phyloP scores from a whole-genome alignment of 2,329 filamentous ascomycete species.

The Didymella sp. region DNA sequence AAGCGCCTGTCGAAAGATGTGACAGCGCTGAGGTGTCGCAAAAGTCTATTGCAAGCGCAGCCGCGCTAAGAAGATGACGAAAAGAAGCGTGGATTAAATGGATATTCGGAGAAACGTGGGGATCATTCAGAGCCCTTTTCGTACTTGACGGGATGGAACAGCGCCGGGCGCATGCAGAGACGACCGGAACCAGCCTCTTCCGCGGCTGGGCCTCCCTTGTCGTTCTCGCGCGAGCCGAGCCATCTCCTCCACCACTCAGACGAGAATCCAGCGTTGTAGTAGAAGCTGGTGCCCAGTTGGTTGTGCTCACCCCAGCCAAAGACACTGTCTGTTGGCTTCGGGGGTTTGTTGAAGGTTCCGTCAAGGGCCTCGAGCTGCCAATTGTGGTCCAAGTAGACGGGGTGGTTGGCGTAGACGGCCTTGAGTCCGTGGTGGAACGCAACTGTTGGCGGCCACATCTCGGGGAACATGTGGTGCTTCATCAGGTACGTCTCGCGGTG shows the following conservation, averaged over 20 bases:
- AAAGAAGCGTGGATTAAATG: slow-evolving; percentile 35
- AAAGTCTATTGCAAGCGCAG: slow-evolving; percentile 36
- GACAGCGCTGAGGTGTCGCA: slow-evolving; percentile 25
- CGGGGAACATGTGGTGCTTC: slow-evolving; percentile 75
- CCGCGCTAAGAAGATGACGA: slow-evolving; percentile 28
- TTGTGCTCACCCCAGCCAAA: slow-evolving; percentile 62
- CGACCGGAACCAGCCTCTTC: slow-evolving; percentile 56
- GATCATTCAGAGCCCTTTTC: slow-evolving; percentile 51
- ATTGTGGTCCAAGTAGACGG: slow-evolving; percentile 78
- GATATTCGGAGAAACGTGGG: slow-evolving; percentile 23
- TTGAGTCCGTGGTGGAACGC: slow-evolving; percentile 80
- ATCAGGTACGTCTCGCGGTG: slow-evolving; percentile 76
- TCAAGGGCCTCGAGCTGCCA: slow-evolving; percentile 63
- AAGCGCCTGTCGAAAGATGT: slow-evolving; percentile 19
- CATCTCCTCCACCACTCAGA: slow-evolving; percentile 58
- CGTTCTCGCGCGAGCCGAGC: slow-evolving; percentile 58
- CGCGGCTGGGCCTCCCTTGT: slow-evolving; percentile 49
- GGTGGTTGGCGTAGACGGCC: slow-evolving; percentile 78
- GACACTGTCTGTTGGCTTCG: slow-evolving; percentile 54
- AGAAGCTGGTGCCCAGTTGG: slow-evolving; percentile 58
- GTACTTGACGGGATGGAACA: slow-evolving; percentile 59
- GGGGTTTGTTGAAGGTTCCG: slow-evolving; percentile 58
- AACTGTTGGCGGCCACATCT: slow-evolving; percentile 79
- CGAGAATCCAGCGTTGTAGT: slow-evolving; percentile 59
- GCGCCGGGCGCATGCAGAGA: slow-evolving; percentile 55